These are phyloP conservation scores for Reutealis trisperma DNA, from an alignment of 345 rosid species.

Conservation along the genomic window DNA sequence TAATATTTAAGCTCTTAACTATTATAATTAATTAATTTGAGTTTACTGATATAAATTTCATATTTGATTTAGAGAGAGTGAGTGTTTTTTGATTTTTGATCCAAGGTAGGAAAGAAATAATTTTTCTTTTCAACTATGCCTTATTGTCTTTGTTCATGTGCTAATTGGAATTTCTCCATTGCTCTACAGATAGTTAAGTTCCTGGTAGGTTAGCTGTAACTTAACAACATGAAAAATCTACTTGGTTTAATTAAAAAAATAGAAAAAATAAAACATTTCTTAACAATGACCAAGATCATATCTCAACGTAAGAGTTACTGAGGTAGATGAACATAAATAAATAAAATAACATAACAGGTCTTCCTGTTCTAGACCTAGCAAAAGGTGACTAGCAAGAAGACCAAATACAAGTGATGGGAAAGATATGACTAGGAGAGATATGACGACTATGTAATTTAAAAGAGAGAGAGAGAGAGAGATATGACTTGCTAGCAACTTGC, in stretches of 20 bases:
- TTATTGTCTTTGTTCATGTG: neutral
- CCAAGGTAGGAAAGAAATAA: neutral
- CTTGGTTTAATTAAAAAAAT: conserved; percentile 14
- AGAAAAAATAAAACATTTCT: neutral
- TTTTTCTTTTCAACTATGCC: neutral
- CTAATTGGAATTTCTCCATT: neutral
- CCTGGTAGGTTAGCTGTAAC: conserved; percentile 51
- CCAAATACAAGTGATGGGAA: neutral
- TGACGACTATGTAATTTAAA: neutral
- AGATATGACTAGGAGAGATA: neutral
- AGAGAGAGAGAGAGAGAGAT: neutral
- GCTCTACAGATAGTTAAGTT: conserved; percentile 13
- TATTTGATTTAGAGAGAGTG: neutral
- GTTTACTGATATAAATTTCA: neutral
- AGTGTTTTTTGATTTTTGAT: neutral
- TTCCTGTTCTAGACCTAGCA: neutral
- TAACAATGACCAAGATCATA: neutral
- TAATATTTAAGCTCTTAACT: neutral
- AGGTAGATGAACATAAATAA: neutral
- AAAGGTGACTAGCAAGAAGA: neutral
- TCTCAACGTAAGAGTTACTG: neutral
- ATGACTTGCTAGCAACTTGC: conserved; percentile 3
- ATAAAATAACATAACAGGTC: conserved; percentile 6
- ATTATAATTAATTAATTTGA: neutral
- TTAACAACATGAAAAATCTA: conserved; percentile 23